A percentile compares a stretch with the other conserved stretches of the same genome.
phyloP scores from a whole-genome alignment of 768 basidiomycete genomes.

The Coprinopsis sp. region DNA sequence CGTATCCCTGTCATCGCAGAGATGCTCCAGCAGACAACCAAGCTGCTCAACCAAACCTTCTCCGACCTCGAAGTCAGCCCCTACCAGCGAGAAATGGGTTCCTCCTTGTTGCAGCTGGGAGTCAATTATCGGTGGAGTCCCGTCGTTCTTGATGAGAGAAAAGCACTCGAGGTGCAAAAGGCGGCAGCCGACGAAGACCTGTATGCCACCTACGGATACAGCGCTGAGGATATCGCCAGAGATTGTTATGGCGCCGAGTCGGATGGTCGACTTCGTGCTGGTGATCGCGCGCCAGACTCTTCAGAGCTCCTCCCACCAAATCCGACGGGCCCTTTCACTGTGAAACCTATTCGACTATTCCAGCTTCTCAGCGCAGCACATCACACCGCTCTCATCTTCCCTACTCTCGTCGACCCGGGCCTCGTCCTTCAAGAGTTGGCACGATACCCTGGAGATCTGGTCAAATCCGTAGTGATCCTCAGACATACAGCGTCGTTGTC shows the following conservation, averaged over 20 bases:
- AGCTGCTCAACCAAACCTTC: constrained; percentile 19
- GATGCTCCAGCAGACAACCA: constrained; percentile 29
- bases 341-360: constrained; percentile 17
- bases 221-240: constrained; percentile 12
- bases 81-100: constrained; percentile 19
- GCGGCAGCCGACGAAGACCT: constrained; percentile 12
- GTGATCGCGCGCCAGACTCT: constrained; percentile 45
- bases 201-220: constrained; percentile 12
- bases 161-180: constrained; percentile 10
- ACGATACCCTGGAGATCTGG: constrained; percentile 11
- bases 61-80: constrained; percentile 13
- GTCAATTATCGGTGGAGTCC: constrained; percentile 52
- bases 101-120: constrained; percentile 40
- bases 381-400: constrained; percentile 33
- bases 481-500: constrained; percentile 2
- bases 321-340: constrained; percentile 6
- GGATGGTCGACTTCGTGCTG: constrained; percentile 28
- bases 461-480: constrained; percentile 16
- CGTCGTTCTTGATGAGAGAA: constrained; percentile 40
- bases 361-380: constrained; percentile 23
- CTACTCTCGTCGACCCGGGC: constrained; percentile 12
- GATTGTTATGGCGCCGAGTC: constrained; percentile 22
- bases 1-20: constrained; percentile 31
- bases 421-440: constrained; percentile 10
- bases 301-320: constrained; percentile 17